These are phyloP conservation scores for Letharia columbiana DNA, from an alignment of 495 filamentous ascomycete species.

Conservation along the genomic window DNA sequence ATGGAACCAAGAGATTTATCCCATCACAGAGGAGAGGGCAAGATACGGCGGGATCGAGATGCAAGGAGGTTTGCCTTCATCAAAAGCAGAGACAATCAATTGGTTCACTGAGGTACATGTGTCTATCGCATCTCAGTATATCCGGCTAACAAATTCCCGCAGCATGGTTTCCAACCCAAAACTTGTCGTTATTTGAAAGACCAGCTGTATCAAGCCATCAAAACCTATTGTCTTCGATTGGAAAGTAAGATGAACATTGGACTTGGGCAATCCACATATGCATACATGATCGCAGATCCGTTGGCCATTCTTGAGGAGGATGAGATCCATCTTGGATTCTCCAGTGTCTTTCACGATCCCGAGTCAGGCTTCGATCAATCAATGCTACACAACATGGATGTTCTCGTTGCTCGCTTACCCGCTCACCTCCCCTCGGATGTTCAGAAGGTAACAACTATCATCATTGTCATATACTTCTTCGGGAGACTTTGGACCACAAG, in stretches of 20 bases:
- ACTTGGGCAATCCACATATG: slow-evolving; percentile 65
- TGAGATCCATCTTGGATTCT: slow-evolving; percentile 77
- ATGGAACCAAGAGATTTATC: slow-evolving; percentile 44
- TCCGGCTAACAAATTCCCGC: background rate
- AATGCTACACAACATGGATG: slow-evolving; percentile 56
- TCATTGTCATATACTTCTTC: background rate
- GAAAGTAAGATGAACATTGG: slow-evolving; percentile 60
- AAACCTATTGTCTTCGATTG: slow-evolving; percentile 45
- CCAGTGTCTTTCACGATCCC: slow-evolving; percentile 51
- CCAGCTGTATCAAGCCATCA: slow-evolving; percentile 46
- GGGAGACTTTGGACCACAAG: background rate
- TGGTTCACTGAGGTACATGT: slow-evolving; percentile 45
- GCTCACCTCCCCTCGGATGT: slow-evolving; percentile 77
- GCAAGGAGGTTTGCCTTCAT: slow-evolving; percentile 46
- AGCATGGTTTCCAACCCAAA: slow-evolving; percentile 55
- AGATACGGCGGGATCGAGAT: slow-evolving; percentile 32
- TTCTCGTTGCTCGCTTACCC: slow-evolving; percentile 79
- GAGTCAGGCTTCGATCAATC: slow-evolving; percentile 47
- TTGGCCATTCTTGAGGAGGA: slow-evolving; percentile 57
- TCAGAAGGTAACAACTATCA: slow-evolving; percentile 46
- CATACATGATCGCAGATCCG: slow-evolving; percentile 78
- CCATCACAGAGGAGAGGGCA: slow-evolving; percentile 24
- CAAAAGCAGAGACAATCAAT: slow-evolving; percentile 42
- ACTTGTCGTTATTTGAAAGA: slow-evolving; percentile 51
- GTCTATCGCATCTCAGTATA: background rate